Evolutionary conservation across 2,329 filamentous ascomycete genomes (phyloP), one percentile per base, ranked within the genome.

Genomic region (Xylaria multiplex): DNA sequence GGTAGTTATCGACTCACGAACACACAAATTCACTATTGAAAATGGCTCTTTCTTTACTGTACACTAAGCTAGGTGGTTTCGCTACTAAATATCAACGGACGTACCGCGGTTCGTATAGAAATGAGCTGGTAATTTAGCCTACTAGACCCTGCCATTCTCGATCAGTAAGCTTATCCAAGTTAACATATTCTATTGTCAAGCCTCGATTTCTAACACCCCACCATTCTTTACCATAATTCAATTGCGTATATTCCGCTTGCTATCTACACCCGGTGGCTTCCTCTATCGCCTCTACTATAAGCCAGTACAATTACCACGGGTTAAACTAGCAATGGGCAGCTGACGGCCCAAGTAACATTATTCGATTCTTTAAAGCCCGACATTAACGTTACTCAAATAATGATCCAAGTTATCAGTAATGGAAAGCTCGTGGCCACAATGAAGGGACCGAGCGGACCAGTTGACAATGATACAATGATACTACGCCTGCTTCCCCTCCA

Each of bases 61-160:
- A 27, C 27, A 27, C 27, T 5, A 27, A 27, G 27, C 27, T 27
- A 27, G 27, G 27, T 27, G 5, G 27, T 27, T 27, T 27, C 27
- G 5, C 27, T 2, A 2, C 27, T 27, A 5, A 5, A 27, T 27
- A 27, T 5, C 27, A 27, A 27, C 27, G 27, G 11, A 40, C 11
- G 9, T 11, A 40, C 37, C 37, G 3, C 13, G 11, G 37, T 13
- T 40, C 13, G 5, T 13, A 11, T 14, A 13, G 5, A 22, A 43
- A 8, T 4, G 30, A 22, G 22, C 5, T 55, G 9, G 5, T 14
- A 35, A 16, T 43, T 43, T 55, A 11, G 24, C 24, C 35, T 30
- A 24, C 14, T 8, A 55, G 37, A 53, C 35, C 42, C 22, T 16
- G 52, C 37, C 37, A 55, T 43, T 43, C 52, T 43, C 27, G 37